A percentile compares a stretch with the other conserved stretches of the same genome.
These are phyloP conservation scores for Corymbia citriodora DNA, from an alignment of 441 rosid species.

Conservation along the genomic window DNA sequence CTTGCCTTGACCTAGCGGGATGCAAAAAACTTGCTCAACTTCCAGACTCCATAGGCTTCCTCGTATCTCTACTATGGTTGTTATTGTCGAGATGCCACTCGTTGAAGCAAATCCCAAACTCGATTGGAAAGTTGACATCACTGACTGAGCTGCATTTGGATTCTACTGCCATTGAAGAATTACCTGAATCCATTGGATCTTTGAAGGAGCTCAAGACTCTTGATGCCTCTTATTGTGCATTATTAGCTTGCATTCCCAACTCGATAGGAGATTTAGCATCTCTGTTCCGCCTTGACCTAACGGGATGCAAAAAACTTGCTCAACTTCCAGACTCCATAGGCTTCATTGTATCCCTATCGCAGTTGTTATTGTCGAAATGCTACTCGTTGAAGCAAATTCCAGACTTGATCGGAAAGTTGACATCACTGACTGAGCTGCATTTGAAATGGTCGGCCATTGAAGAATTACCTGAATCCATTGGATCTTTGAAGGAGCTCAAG, in stretches of 20 bases:
- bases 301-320: neutral
- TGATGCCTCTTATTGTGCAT: neutral
- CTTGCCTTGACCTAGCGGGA: too few species aligned
- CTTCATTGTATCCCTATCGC: accelerated
- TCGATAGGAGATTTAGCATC: accelerated
- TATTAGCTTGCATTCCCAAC: neutral
- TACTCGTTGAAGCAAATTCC: too few species aligned
- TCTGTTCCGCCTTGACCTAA: too few species aligned
- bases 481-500: too few species aligned
- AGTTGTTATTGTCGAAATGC: too few species aligned
- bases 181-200: neutral
- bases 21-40: accelerated
- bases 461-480: too few species aligned
- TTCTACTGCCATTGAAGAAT: too few species aligned
- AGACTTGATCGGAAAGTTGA: too few species aligned
- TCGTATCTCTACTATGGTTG: accelerated
- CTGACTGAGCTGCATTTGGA: accelerated
- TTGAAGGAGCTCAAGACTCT: accelerated
- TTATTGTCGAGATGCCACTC: accelerated
- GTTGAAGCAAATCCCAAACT: neutral
- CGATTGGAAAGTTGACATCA: accelerated
- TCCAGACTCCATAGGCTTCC: neutral
- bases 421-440: too few species aligned
- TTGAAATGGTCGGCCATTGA: accelerated
- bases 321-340: neutral